phyloP scores from a whole-genome alignment of 176 grass and related monocot species.

The Oryza coarctata region DNA sequence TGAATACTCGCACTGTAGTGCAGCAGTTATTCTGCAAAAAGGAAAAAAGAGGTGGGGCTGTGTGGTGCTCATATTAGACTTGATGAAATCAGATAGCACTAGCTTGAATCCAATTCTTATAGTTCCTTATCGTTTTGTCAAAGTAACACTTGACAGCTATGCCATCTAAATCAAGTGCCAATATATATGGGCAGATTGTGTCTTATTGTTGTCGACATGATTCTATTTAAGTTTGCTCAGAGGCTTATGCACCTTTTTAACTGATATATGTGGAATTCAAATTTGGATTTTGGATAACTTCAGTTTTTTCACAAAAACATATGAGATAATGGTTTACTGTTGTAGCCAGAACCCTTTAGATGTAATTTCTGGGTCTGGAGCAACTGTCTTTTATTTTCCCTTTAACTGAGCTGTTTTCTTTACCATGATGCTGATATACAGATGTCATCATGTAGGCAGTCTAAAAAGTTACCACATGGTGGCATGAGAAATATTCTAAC shows the following conservation, averaged over 20 bases:
- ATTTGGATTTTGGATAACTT: neutral
- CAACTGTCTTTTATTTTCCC: neutral
- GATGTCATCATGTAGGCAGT: neutral
- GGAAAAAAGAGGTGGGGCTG: neutral
- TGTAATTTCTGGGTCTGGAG: neutral
- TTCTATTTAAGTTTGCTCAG: slow-evolving; percentile 17
- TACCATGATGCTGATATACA: slow-evolving; percentile 21
- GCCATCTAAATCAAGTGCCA: neutral
- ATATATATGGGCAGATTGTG: neutral
- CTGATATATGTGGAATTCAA: slow-evolving; percentile 16
- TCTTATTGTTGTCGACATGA: neutral
- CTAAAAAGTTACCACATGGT: neutral
- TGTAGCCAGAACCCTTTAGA: neutral
- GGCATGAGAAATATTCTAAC: neutral
- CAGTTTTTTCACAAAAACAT: neutral
- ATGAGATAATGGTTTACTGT: neutral
- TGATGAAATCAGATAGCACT: neutral
- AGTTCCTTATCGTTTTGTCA: slow-evolving; percentile 3
- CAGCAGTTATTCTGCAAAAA: neutral
- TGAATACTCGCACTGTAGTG: slow-evolving; percentile 4
- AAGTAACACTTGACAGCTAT: neutral
- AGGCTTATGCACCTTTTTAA: slow-evolving; percentile 3
- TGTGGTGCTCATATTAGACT: neutral
- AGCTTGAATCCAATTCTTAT: neutral
- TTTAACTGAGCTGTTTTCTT: neutral